phyloP scores from a whole-genome alignment of 2,329 filamentous ascomycete species.

The Penicillium rolfsii region DNA sequence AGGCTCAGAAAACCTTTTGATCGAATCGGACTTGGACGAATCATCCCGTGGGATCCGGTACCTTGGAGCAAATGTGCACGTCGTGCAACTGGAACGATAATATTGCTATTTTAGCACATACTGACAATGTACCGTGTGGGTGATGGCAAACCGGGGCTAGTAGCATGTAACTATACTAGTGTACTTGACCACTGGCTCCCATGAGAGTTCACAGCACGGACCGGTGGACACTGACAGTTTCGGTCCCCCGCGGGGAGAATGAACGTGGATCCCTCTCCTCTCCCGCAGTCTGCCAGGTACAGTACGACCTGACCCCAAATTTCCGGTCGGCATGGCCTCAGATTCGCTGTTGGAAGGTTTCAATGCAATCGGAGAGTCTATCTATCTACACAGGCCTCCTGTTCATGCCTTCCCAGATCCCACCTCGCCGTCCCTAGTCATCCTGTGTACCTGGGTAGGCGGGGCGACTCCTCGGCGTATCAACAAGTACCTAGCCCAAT shows the following conservation, averaged over 20 bases:
- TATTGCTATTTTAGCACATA: neutral
- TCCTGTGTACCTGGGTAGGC: constrained; percentile 34
- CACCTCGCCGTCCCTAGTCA: constrained; percentile 24
- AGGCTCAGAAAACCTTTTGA: neutral
- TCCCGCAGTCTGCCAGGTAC: constrained; percentile 1
- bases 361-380: constrained; percentile 17
- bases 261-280: neutral
- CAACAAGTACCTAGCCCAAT: constrained; percentile 30
- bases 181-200: neutral
- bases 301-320: neutral
- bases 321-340: constrained; percentile 7
- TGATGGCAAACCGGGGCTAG: neutral
- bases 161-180: neutral
- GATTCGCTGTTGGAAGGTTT: constrained; percentile 16
- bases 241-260: neutral
- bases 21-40: neutral
- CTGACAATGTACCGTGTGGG: neutral
- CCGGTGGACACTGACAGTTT: neutral
- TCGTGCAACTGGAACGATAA: neutral
- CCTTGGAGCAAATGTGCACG: neutral
- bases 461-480: constrained; percentile 34
- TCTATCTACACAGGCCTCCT: constrained; percentile 21
- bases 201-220: neutral
- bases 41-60: neutral
- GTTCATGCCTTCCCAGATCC: neutral